Evolutionary conservation across 768 basidiomycete genomes (phyloP).

Genomic region (Leccinum imitatum): DNA sequence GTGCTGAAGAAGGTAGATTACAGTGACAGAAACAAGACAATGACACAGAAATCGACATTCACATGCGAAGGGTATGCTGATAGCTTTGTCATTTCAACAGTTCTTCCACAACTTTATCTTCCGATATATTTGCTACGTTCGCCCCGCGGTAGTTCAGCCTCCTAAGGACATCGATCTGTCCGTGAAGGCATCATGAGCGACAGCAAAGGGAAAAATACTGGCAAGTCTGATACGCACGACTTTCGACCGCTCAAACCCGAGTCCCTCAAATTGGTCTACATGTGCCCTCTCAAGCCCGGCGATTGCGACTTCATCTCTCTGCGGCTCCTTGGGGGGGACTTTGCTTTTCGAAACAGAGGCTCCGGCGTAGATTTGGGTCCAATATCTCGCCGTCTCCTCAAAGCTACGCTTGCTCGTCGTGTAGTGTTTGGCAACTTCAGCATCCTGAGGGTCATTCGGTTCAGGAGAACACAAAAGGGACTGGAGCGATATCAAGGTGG

Average conservation of each 20-base stretch:
- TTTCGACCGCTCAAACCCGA: constrained; percentile 82
- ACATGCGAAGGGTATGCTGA: constrained; percentile 28
- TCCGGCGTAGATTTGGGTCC: constrained; percentile 91
- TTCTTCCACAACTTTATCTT: constrained; percentile 86
- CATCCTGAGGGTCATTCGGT: constrained; percentile 96
- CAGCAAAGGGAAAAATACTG: too few species aligned
- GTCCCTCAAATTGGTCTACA: constrained; percentile 77
- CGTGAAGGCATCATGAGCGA: constrained; percentile 5
- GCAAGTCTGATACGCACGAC: constrained; percentile 60
- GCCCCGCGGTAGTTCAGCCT: constrained; percentile 85
- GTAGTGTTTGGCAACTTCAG: constrained; percentile 97
- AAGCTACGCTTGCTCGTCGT: constrained; percentile 85
- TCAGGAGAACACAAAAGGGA: constrained; percentile 91
- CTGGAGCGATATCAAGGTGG: constrained; percentile 92
- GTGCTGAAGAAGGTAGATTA: constrained; percentile 22
- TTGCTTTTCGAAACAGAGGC: constrained; percentile 54
- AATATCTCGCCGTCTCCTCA: constrained; percentile 89
- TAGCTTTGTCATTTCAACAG: constrained; percentile 56
- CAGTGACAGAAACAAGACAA: constrained; percentile 25
- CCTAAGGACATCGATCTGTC: constrained; percentile 83
- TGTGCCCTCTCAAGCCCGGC: constrained; percentile 84
- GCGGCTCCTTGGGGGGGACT: constrained; percentile 27
- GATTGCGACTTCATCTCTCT: constrained; percentile 51
- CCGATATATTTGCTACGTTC: constrained; percentile 76
- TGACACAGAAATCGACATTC: constrained; percentile 26